Evolutionary conservation across 2,329 filamentous ascomycete genomes (phyloP).

Genomic region (Cordyceps cicadae): DNA sequence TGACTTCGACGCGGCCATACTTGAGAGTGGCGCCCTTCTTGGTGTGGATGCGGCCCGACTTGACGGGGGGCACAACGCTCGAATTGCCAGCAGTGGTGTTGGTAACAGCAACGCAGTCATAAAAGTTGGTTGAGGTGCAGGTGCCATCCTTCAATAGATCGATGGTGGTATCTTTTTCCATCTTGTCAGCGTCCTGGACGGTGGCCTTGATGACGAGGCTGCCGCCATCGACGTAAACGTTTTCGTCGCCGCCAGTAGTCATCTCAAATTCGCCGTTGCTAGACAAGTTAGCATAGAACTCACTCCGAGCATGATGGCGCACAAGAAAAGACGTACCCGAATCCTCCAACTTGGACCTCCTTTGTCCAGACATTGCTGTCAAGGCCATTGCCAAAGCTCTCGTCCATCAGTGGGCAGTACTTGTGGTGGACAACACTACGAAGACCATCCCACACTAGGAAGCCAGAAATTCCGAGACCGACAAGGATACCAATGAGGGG

Average conservation of each 20-base stretch:
- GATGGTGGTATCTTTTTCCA: constrained; percentile 59
- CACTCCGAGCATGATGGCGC: neutral
- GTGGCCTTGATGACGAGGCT: constrained; percentile 69
- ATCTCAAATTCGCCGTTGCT: constrained; percentile 76
- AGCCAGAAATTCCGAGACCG: constrained; percentile 58
- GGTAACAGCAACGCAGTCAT: constrained; percentile 59
- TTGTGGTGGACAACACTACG: constrained; percentile 64
- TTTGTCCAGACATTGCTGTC: constrained; percentile 60
- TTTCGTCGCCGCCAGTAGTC: constrained; percentile 64
- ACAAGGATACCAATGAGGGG: constrained; percentile 63
- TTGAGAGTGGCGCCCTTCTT: constrained; percentile 62
- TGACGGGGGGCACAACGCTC: constrained; percentile 68
- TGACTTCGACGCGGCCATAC: constrained; percentile 75
- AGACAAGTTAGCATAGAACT: constrained; percentile 5
- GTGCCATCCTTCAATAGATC: constrained; percentile 57
- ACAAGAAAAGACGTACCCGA: constrained; percentile 51
- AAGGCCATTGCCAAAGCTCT: constrained; percentile 52
- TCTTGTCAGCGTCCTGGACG: constrained; percentile 58
- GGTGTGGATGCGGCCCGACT: constrained; percentile 71
- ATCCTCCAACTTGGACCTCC: constrained; percentile 67
- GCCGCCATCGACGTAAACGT: constrained; percentile 64
- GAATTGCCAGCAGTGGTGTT: constrained; percentile 64
- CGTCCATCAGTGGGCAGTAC: constrained; percentile 60
- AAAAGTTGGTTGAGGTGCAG: constrained; percentile 53
- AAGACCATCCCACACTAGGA: constrained; percentile 70